Evolutionary conservation across 148 eudicot genomes (phyloP), one percentile per base, ranked within the genome.

Genomic region (Diospyros kaki): DNA sequence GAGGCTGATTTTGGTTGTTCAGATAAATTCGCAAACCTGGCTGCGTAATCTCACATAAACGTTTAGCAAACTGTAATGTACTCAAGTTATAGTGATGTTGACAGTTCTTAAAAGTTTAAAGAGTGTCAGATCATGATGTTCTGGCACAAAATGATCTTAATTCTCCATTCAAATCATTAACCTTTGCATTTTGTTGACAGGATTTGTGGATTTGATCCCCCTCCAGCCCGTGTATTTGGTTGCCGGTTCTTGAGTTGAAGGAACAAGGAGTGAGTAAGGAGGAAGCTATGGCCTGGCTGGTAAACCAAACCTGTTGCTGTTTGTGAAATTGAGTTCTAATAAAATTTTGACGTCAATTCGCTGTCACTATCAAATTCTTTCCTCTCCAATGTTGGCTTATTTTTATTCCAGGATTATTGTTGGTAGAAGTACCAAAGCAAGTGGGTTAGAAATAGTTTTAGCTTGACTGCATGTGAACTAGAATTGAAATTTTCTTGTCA

Each of bases 251-350:
- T 48, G 96, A 94, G 78, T 64, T 94, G 58, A 91, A 89, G 81
- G 93, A 92, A 77, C 92, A 84, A 74, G 97, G 96, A 54, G 89
- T 86, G 8, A 66, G 67, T 18, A 91, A 94, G 77, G 89, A 85
- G 63, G 84, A 89, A 76, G 98, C 98, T 74, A 80, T 92, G 45
- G 85, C 92, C 52, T 87, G 13, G 98, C 98, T 64, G 96, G 92
- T 86, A 97, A 92, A 89, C 58, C 89, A 59, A 40, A 28, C 48
- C 15, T 10, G 62, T 48, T 61, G 45, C 10, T 73, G 46, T 73
- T 50, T 69, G 6, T 73, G 68, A 28, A 28, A 40, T 73, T 14
- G 59, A 62, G 3, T 61, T 73, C 15, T 46, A 46, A 46, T 38
- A 17, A 61, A 58, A 58, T 17, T 28, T 28, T 13, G 8, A 14